A percentile compares a stretch with the other conserved stretches of the same genome.
These are phyloP conservation scores for Clonostachys rosea DNA, from an alignment of 2,329 filamentous ascomycete species.

Conservation along the genomic window DNA sequence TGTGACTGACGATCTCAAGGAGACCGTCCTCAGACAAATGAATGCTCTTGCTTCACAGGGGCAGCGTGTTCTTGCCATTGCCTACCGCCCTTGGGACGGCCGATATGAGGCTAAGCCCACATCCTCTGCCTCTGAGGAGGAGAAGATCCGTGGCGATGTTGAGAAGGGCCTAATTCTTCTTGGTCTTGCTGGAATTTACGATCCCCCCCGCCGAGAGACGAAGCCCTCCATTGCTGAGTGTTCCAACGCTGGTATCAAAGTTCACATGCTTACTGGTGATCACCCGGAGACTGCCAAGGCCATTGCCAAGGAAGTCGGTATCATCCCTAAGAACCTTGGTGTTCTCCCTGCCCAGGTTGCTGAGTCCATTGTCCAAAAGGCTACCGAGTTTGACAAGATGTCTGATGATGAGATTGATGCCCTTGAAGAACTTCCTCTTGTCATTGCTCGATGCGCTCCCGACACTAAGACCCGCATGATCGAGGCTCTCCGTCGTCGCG, in stretches of 20 bases:
- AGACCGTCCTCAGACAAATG: constrained; percentile 47
- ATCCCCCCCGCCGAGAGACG: constrained; percentile 79
- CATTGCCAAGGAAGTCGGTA: constrained; percentile 75
- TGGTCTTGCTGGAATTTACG: constrained; percentile 82
- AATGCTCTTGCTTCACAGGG: constrained; percentile 59
- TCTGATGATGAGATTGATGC: constrained; percentile 58
- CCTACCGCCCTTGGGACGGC: constrained; percentile 56
- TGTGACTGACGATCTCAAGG: constrained; percentile 46
- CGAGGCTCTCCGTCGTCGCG: constrained; percentile 63
- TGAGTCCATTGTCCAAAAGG: constrained; percentile 68
- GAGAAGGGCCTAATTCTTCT: constrained; percentile 68
- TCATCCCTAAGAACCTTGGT: constrained; percentile 61
- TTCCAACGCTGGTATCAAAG: constrained; percentile 68
- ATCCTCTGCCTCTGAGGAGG: constrained; percentile 23
- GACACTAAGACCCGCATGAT: constrained; percentile 74
- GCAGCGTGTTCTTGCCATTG: constrained; percentile 68
- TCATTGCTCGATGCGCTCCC: constrained; percentile 66
- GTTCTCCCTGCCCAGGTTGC: constrained; percentile 58
- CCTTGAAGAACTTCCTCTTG: constrained; percentile 59
- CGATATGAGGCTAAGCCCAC: constrained; percentile 30
- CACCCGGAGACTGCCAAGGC: constrained; percentile 74
- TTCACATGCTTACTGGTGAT: constrained; percentile 83
- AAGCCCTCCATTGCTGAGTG: constrained; percentile 67
- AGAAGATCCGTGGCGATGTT: constrained; percentile 51
- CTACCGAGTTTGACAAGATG: constrained; percentile 71